Conservation (phyloP, 2,329 filamentous ascomycete genomes). For the Aspergillus nomiae region DNA sequence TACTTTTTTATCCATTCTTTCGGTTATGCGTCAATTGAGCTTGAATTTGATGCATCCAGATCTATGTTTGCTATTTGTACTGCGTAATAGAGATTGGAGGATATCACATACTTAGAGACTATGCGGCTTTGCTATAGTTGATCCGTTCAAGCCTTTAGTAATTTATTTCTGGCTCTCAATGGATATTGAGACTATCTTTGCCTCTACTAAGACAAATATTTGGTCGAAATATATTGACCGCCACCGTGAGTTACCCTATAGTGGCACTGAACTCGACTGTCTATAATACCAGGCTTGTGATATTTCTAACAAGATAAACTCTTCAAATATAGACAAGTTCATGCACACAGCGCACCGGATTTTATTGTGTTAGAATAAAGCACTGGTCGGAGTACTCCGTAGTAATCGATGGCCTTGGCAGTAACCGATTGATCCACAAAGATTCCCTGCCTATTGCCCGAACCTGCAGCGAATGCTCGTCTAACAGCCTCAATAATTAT, state of each 20-base stretch:
- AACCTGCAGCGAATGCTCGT: neutral
- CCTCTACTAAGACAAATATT: neutral
- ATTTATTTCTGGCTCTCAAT: neutral
- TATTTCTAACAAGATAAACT: neutral
- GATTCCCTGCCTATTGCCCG: neutral
- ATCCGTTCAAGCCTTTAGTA: neutral
- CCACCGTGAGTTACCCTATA: neutral
- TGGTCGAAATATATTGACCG: neutral
- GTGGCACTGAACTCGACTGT: neutral
- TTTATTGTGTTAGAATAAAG: neutral
- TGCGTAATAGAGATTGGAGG: neutral
- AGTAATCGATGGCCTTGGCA: neutral
- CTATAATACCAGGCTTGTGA: neutral
- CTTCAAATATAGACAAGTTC: neutral
- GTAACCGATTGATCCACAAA: neutral
- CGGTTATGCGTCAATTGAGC: neutral
- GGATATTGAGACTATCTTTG: neutral
- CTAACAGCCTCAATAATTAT: conserved; percentile 1
- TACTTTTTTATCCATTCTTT: neutral
- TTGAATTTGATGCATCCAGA: neutral
- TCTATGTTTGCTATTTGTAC: neutral
- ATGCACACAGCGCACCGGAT: neutral
- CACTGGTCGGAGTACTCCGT: neutral
- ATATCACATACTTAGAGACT: neutral
- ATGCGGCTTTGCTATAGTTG: neutral